Base-by-base conservation (phyloP, 2,329 filamentous ascomycete genomes). In the Aspergillus hortae region DNA sequence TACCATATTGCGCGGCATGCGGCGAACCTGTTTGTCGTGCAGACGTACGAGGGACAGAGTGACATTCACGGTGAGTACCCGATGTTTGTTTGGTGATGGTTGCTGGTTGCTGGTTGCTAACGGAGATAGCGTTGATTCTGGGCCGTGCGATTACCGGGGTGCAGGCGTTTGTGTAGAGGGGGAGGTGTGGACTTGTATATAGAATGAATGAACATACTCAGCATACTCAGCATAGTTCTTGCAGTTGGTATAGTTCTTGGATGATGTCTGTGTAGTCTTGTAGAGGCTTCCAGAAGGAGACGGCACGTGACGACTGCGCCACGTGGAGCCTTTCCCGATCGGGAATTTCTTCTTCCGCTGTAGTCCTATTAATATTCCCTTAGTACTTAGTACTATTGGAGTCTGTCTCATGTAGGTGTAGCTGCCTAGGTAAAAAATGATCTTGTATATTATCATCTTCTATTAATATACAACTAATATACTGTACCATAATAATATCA, bases 11-110 rank as follows among this genome's bases (percentile, higher is more conserved):
- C 90, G 14, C 84, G 94, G 58, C 94, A 97, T 76, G 94, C 96
- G 53, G 87, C 92, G 51, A 99, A 99, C 71, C 73, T 99, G 58
- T 99, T 95, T 72, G 94, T 99, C 48, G 95, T 92, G 49, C 92
- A 97, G 76, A 97, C 92, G 1, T 99, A 99, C 63, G 94, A 99
- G 75, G 94, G 94, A 19, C 94, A 97, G 75, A 96, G 92, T 67
- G 94, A 97, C 74, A 97, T 97, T 68, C 94, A 97, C 72, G 84
- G 90, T 92, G 76, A 81, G 88, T 83, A 50, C 42, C 53, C 48
- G 4, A n/a, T 38, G 6, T 11, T 38, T 42, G 11, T 43, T 42
- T 15, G 27, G 11, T 27, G 10, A 19, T 23, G 23, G 32, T 7
- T 41, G 44, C 25, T 52, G 23, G 32, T 7, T 41, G 44, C 25